phyloP scores from a whole-genome alignment of 306 rosid species.

The Adenanthera pavonina region DNA sequence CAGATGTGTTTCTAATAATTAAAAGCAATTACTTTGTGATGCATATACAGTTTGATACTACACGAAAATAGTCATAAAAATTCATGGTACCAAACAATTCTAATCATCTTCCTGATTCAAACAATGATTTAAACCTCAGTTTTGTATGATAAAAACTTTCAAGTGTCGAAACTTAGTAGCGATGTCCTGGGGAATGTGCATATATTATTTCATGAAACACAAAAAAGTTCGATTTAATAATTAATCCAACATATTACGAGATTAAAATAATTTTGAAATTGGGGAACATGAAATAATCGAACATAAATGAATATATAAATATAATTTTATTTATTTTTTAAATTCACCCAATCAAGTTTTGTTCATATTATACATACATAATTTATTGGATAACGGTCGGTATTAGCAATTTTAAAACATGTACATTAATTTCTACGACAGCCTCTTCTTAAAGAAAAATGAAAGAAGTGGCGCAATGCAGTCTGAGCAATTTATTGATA shows the following conservation, averaged over 20 bases:
- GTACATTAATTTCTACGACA: neutral
- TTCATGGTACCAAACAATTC: neutral
- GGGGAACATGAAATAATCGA: neutral
- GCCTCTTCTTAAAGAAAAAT: neutral
- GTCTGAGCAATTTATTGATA: neutral
- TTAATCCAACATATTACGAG: neutral
- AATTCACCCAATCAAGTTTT: neutral
- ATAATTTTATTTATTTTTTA: neutral
- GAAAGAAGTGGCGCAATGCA: neutral
- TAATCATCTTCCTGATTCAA: neutral
- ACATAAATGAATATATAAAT: neutral
- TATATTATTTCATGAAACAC: neutral
- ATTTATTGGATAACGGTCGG: neutral
- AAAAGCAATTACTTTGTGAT: neutral
- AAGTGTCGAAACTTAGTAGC: neutral
- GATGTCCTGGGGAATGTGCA: neutral
- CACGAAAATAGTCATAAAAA: neutral
- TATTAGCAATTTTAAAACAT: neutral
- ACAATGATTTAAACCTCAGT: neutral
- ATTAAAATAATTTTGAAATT: neutral
- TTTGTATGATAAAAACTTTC: neutral
- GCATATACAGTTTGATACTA: neutral
- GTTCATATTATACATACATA: neutral
- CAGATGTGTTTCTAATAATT: neutral
- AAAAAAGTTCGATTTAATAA: neutral